These are phyloP conservation scores for Gleditsia sinensis DNA, from an alignment of 306 rosid species.

Conservation along the genomic window DNA sequence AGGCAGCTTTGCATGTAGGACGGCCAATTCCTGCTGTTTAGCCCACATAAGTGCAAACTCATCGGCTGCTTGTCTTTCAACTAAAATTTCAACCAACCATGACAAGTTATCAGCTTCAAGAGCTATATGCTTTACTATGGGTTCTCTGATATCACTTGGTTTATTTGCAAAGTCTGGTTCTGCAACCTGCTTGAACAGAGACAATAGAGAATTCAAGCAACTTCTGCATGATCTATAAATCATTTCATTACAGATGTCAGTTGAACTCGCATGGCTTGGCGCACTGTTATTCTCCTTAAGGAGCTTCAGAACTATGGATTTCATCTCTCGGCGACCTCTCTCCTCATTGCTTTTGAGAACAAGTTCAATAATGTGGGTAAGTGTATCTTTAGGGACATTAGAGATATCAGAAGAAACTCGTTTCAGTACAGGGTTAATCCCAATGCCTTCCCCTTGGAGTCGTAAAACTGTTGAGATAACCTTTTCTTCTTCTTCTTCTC, in stretches of 20 bases:
- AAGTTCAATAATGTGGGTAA: slow-evolving; percentile 73
- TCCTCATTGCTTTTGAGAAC: slow-evolving; percentile 90
- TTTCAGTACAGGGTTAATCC: slow-evolving; percentile 75
- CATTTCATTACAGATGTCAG: slow-evolving; percentile 61
- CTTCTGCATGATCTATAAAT: slow-evolving; percentile 64
- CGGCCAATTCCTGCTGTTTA: slow-evolving; percentile 74
- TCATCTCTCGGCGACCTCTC: slow-evolving; percentile 90
- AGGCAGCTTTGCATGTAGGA: slow-evolving; percentile 67
- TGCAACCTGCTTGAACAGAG: slow-evolving; percentile 72
- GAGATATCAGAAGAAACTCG: slow-evolving; percentile 78
- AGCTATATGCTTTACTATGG: slow-evolving; percentile 65
- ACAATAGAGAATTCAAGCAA: slow-evolving; percentile 61
- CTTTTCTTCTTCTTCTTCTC: slow-evolving; percentile 92
- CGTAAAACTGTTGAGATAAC: slow-evolving; percentile 71
- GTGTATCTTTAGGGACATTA: slow-evolving; percentile 68
- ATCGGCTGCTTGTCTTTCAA: slow-evolving; percentile 83
- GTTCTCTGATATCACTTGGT: slow-evolving; percentile 49
- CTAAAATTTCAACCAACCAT: slow-evolving; percentile 88
- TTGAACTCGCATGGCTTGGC: slow-evolving; percentile 49
- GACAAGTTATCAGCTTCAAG: slow-evolving; percentile 82
- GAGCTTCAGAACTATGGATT: slow-evolving; percentile 80
- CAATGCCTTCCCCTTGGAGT: slow-evolving; percentile 76
- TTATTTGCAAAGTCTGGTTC: slow-evolving; percentile 49
- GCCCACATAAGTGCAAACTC: slow-evolving; percentile 83
- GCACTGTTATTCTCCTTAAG: slow-evolving; percentile 70